Conservation (phyloP, 140 eudicot genomes). For the Stevia rebaudiana region DNA sequence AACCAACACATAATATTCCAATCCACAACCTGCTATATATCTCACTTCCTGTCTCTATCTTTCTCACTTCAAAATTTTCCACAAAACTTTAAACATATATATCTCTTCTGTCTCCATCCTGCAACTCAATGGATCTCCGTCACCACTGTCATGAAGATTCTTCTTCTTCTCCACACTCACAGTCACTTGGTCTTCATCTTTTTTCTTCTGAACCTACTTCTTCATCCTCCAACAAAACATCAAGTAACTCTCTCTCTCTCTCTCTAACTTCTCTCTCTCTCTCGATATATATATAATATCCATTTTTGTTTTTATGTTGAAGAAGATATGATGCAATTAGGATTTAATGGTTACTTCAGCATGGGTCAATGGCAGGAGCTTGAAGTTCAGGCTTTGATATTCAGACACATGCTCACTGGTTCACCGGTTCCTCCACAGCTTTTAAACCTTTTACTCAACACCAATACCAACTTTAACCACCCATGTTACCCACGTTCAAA, state of each 20-base stretch:
- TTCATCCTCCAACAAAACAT: constrained; percentile 21
- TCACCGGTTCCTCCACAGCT: constrained; percentile 77
- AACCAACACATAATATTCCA: constrained; percentile 2
- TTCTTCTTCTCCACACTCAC: constrained; percentile 6
- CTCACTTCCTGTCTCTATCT: constrained; percentile 14
- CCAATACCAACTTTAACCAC: constrained; percentile 32
- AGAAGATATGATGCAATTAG: constrained; percentile 48
- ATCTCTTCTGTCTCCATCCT: constrained; percentile 19
- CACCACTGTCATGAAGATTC: constrained; percentile 34
- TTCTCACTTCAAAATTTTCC: constrained; percentile 8
- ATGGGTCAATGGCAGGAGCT: constrained; percentile 90
- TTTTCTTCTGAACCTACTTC: constrained; percentile 48
- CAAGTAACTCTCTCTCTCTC: constrained; percentile 29
- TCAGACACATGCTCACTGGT: constrained; percentile 70
- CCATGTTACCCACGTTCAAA: constrained; percentile 34
- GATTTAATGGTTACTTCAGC: constrained; percentile 46
- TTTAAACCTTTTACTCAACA: constrained; percentile 55
- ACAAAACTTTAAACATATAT: constrained; percentile 1
- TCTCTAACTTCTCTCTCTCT: constrained; percentile 17
- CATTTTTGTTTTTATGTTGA: background rate
- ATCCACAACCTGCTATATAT: constrained; percentile 21
- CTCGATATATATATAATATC: background rate
- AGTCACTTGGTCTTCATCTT: constrained; percentile 50
- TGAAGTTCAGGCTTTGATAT: constrained; percentile 83
- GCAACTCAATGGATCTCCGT: constrained; percentile 55